Evolutionary conservation across 2,329 filamentous ascomycete genomes (phyloP).

Genomic region (Diaporthe sp.): DNA sequence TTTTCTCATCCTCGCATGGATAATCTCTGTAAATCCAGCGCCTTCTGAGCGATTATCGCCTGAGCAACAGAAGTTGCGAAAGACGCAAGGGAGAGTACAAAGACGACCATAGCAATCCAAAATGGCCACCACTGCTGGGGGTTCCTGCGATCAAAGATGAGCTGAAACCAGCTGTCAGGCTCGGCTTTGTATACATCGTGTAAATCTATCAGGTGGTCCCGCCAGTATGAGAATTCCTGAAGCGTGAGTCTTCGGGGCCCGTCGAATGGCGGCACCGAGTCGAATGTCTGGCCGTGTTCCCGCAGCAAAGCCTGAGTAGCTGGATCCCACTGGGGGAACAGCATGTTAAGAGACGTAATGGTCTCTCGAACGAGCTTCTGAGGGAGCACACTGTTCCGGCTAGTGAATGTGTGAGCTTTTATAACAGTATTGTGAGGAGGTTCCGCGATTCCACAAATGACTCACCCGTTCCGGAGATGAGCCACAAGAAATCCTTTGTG

Average conservation of each 20-base stretch:
- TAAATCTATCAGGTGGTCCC: neutral
- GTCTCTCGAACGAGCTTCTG: neutral
- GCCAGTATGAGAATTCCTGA: neutral
- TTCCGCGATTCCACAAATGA: neutral
- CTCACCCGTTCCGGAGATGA: neutral
- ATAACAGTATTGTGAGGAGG: neutral
- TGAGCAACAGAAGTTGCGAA: neutral
- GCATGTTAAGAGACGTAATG: constrained; percentile 3
- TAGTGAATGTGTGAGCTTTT: neutral
- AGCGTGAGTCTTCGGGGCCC: neutral
- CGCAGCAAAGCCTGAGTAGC: neutral
- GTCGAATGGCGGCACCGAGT: neutral
- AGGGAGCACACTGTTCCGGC: neutral
- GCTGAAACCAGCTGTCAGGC: constrained; percentile 8
- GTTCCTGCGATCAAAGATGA: neutral
- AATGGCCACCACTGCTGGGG: constrained; percentile 5
- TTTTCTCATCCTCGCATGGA: neutral
- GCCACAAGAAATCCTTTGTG: neutral
- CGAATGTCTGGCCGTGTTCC: neutral
- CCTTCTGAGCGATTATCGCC: neutral
- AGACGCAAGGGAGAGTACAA: neutral
- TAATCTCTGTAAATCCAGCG: neutral
- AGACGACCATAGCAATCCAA: neutral
- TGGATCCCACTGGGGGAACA: neutral
- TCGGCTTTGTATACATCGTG: neutral